Base-by-base conservation (phyloP, 495 filamentous ascomycete species). In the Penicillium canariense region DNA sequence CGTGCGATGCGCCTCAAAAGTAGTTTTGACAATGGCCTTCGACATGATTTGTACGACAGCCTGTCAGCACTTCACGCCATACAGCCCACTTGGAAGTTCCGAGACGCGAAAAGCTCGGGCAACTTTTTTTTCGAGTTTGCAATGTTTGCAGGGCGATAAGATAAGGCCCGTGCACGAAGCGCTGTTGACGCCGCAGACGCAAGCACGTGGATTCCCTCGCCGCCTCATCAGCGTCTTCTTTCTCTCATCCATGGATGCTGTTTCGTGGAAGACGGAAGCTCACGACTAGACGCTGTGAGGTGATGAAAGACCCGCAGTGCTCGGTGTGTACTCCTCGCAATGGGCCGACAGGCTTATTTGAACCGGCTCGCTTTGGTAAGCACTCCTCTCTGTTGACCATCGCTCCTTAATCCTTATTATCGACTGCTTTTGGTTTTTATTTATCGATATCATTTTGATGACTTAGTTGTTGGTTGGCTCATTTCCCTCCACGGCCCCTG, bases 1-100 rank as follows among this genome's bases (percentile, higher is more conserved):
- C 22, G 87, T 84, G 54, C 85, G 83, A 56, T 76, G 77, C 49
- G 87, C 81, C 68, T 92, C 87, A 67, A 96, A 99, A 35, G 95
- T 95, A 22, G 91, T 97, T 77, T 89, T 87, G 47, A 79, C 68
- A 50, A 69, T 68, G 56, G 67, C 68, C 70, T 77, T 71, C 36
- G 77, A 75, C 78, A 79, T 80, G 56, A 61, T 66, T 45, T 60
- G 30, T 58, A 49, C 50, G 43, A 48, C 58, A 49, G 62, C 61
- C 50, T 61, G 54, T 61, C 42, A 52, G 54, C 56, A 36, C 54
- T 56, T 45, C 45, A 61, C 52, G 50, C 54, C 54, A 47, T 43
- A 17, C 46, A 26, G 35, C 50, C 50, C 34, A 46, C 48, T 40
- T 26, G 15, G 45, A 54, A 56, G 53, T 52, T 59, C 27, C 27